These are phyloP conservation scores for Hordeum pubiflorum DNA, from an alignment of 202 grass and related monocot species.

Conservation along the genomic window DNA sequence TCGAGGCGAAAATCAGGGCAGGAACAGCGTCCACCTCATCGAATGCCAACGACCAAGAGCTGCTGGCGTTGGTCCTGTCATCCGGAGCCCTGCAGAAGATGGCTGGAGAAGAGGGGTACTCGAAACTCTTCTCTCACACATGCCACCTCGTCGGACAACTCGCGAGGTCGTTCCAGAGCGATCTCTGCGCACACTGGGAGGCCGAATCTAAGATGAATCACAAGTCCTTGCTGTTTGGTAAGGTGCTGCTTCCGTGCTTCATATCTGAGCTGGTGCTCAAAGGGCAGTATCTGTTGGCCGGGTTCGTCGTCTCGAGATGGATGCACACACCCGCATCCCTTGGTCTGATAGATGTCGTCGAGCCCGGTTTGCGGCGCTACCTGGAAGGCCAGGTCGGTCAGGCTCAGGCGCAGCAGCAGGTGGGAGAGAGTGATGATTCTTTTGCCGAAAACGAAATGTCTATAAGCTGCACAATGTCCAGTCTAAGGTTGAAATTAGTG, in stretches of 20 bases:
- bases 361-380: conserved; percentile 46
- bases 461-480: conserved; percentile 35
- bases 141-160: conserved; percentile 67
- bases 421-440: conserved; percentile 13
- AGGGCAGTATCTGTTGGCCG: conserved; percentile 62
- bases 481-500: conserved; percentile 36
- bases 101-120: conserved; percentile 15
- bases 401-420: conserved; percentile 36
- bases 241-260: conserved; percentile 65
- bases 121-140: conserved; percentile 54
- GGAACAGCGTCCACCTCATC: conserved; percentile 42
- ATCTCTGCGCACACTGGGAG: conserved; percentile 27
- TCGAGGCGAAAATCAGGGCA: conserved; percentile 63
- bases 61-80: conserved; percentile 58
- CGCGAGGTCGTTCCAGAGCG: conserved; percentile 45
- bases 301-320: conserved; percentile 71
- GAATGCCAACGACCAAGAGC: conserved; percentile 44
- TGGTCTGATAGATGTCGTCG: conserved; percentile 60
- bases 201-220: conserved; percentile 14
- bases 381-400: conserved; percentile 58
- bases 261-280: conserved; percentile 62
- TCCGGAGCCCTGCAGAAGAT: conserved; percentile 49
- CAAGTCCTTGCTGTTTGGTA: conserved; percentile 35
- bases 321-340: conserved; percentile 77
- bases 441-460: conserved; percentile 11